Conservation (phyloP, 2,329 filamentous ascomycete species). For the Didymella exigua region DNA sequence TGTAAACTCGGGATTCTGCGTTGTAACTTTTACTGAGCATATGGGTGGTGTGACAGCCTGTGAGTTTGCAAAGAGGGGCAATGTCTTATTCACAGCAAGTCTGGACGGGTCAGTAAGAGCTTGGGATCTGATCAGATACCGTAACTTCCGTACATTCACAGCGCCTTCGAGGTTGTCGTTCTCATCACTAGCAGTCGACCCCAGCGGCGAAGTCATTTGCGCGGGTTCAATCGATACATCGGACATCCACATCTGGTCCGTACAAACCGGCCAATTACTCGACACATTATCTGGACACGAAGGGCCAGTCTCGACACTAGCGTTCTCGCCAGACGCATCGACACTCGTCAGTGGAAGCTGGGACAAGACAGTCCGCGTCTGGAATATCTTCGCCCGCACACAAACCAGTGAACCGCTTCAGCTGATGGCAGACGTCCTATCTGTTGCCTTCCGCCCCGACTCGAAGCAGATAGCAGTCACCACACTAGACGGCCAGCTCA, state of each 20-base stretch:
- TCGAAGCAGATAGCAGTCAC: constrained; percentile 89
- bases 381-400: constrained; percentile 92
- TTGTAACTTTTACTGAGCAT: constrained; percentile 97
- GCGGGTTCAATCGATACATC: constrained; percentile 95
- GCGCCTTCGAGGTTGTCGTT: constrained; percentile 90
- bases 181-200: constrained; percentile 93
- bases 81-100: constrained; percentile 93
- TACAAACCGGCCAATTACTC: constrained; percentile 93
- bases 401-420: constrained; percentile 95
- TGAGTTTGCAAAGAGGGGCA: constrained; percentile 93
- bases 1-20: constrained; percentile 92
- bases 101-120: constrained; percentile 92
- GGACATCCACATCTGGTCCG: constrained; percentile 97
- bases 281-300: constrained; percentile 92
- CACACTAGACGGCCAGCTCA: constrained; percentile 89
- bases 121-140: constrained; percentile 94
- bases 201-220: constrained; percentile 93
- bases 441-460: constrained; percentile 86
- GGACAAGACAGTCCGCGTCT: constrained; percentile 94
- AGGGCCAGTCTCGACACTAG: constrained; percentile 85
- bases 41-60: constrained; percentile 92
- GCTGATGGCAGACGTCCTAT: constrained; percentile 87
- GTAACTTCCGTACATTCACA: constrained; percentile 97
- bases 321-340: constrained; percentile 86
- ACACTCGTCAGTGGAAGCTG: constrained; percentile 90